Conservation (phyloP, 2,329 filamentous ascomycete species). For the Trichoderma sp. region DNA sequence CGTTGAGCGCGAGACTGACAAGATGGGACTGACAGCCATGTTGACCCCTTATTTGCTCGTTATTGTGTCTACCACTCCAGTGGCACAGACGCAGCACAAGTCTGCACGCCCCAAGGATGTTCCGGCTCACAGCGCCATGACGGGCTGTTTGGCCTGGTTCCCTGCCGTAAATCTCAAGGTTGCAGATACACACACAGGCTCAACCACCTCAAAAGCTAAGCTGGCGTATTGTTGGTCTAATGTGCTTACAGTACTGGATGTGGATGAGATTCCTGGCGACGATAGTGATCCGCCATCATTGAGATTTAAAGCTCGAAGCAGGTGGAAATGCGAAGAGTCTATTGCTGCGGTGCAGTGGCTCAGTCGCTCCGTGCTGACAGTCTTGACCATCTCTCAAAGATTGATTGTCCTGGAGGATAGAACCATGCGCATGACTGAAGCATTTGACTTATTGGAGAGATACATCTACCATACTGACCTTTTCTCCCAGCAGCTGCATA, state of each 20-base stretch:
- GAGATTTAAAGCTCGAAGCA: conserved; percentile 75
- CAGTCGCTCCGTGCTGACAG: conserved; percentile 84
- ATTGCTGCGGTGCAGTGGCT: conserved; percentile 98
- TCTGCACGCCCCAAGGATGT: conserved; percentile 87
- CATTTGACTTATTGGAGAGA: conserved; percentile 86
- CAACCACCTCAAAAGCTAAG: conserved; percentile 75
- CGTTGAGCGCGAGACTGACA: conserved; percentile 81
- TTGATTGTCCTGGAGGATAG: conserved; percentile 89
- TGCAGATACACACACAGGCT: conserved; percentile 63
- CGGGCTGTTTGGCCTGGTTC: conserved; percentile 94
- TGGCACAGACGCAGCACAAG: conserved; percentile 96
- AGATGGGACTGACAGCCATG: conserved; percentile 88
- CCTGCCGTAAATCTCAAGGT: conserved; percentile 90
- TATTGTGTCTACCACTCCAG: conserved; percentile 93
- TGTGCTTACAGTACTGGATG: conserved; percentile 87
- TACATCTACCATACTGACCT: conserved; percentile 90
- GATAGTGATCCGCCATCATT: conserved; percentile 75
- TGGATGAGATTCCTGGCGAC: conserved; percentile 67
- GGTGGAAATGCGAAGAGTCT: conserved; percentile 92
- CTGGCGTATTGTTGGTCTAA: conserved; percentile 99
- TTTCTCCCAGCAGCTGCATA: conserved; percentile 83
- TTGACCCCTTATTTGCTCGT: conserved; percentile 93
- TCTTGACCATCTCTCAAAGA: conserved; percentile 91
- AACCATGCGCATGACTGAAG: conserved; percentile 86
- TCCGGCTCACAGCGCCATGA: conserved; percentile 84